These are phyloP conservation scores for Xerocomus nothofagi DNA, from an alignment of 1,284 basidiomycete genomes.

Conservation along the genomic window DNA sequence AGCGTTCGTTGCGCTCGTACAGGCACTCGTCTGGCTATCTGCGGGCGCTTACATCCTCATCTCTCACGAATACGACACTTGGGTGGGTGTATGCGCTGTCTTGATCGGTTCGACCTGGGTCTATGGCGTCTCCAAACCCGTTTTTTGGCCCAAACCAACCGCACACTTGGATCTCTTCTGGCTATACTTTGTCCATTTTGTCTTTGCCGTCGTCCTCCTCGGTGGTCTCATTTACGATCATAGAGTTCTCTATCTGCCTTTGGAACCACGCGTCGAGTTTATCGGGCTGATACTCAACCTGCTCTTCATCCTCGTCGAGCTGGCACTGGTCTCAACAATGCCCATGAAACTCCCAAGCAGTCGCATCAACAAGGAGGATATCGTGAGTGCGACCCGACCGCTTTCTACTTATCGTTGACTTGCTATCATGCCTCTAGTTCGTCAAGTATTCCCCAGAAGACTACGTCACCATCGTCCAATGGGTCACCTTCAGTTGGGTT, in stretches of 20 bases:
- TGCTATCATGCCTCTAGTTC: slow-evolving; percentile 33
- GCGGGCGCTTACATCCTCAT: slow-evolving; percentile 40
- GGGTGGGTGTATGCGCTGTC: slow-evolving; percentile 32
- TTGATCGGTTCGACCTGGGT: slow-evolving; percentile 46
- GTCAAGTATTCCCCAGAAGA: slow-evolving; percentile 58
- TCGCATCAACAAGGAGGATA: slow-evolving; percentile 38
- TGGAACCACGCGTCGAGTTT: slow-evolving; percentile 31
- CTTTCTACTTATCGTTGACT: neutral
- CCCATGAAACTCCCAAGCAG: slow-evolving; percentile 47
- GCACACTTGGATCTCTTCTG: slow-evolving; percentile 47
- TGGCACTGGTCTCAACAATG: slow-evolving; percentile 40
- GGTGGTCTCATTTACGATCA: slow-evolving; percentile 42
- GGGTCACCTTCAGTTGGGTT: slow-evolving; percentile 72
- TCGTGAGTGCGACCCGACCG: slow-evolving; percentile 34
- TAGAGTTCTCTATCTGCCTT: slow-evolving; percentile 30
- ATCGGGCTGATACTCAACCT: slow-evolving; percentile 38
- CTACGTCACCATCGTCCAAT: slow-evolving; percentile 61
- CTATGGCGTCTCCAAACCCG: slow-evolving; percentile 45
- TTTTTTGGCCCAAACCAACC: slow-evolving; percentile 41
- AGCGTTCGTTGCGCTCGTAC: slow-evolving; percentile 43
- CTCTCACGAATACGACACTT: slow-evolving; percentile 24
- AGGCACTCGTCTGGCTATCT: slow-evolving; percentile 46
- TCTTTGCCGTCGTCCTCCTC: slow-evolving; percentile 37
- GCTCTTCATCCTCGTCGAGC: slow-evolving; percentile 34
- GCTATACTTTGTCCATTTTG: slow-evolving; percentile 41